Base-by-base conservation (phyloP, 108 stramenopile species). In the Mayamaea pseudoterrestris region DNA sequence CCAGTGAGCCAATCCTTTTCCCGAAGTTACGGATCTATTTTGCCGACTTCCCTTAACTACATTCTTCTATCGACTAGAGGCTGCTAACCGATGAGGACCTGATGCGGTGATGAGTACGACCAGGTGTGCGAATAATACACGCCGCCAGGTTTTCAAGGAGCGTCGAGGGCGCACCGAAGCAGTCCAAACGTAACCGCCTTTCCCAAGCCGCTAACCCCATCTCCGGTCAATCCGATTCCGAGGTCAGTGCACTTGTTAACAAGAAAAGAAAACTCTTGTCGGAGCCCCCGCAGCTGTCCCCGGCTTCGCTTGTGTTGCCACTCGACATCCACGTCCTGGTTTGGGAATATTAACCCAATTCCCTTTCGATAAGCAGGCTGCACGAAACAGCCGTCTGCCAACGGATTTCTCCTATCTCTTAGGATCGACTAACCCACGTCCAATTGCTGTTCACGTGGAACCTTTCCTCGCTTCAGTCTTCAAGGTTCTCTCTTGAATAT, bases 51-150 rank as follows among this genome's bases (percentile, higher is more conserved):
- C 67, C 71, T 83, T 86, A 89, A 80, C 86, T 93, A 93, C 84
- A 83, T 93, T 93, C 73, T 80, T 87, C 92, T 93, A 93, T 93
- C 80, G 80, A 89, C 92, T 77, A 81, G 81, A 89, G 81, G 79
- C 81, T 89, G 74, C 79, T 71, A 75, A 83, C 80, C 88, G n/a
- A 84, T 84, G 93, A 88, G 81, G 85, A 94, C 89, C 93, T 94
- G 93, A 86, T 83, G 93, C 89, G 93, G 93, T 94, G 84, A 94
- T 90, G 77, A 78, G 85, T 83, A 88, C 79, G 79, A 62, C 74
- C 78, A 72, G 80, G 65, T 50, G 73, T 34, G 79, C 63, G 68
- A 83, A 86, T 83, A 84, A 83, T 60, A 66, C 81, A 77, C 73
- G 71, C 83, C 67, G 60, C 69, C 65, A 68, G 76, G 71, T 79